Base-by-base conservation (phyloP, 1,139 yeast genomes). In the Scheffersomyces cryptocercus region DNA sequence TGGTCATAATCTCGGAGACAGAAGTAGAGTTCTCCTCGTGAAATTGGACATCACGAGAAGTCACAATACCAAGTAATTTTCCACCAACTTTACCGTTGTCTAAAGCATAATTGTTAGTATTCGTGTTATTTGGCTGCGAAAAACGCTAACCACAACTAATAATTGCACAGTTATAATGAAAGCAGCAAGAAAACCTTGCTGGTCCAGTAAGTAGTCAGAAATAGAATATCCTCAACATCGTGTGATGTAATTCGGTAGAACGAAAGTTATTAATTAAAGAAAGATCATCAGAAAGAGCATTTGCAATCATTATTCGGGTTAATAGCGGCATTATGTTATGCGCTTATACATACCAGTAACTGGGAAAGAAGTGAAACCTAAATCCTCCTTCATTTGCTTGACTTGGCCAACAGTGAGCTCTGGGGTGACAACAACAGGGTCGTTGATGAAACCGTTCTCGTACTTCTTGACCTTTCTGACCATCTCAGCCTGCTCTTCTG, bases 401-500 rank as follows among this genome's bases (percentile, higher is more conserved):
- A 89, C 88, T 62, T 90, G 89, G 49, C 85, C 89, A 56, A 93
- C 95, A 47, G 96, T 85, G 53, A 74, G 70, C 28, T 71, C 62
- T 47, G 97, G 96, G 37, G 85, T 59, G 53, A 93, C 81, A 46
- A 88, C 97, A 50, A 93, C 81, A 36, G 99, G 99, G 59, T 89
- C 95, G 61, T 85, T 87, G 64, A 93, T 95, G 77, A 93, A 93
- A 36, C 99, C 99, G 67, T 93, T 93, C 77, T 93, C 99, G 73
- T 77, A 93, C 71, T 88, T 90, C 81, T 93, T 93, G 56, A 93
- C 99, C 73, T 88, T 88, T 69, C 80, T 87, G 51, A 93, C 99
- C 99, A 93, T 93, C 56, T 84, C 97, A 49, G 99, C 99, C 75
- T 93, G 99, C 68, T 90, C 98, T 41, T 93, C 98, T 49, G 96